Evolutionary conservation across 495 filamentous ascomycete genomes (phyloP).

Genomic region (Aspergillus hancockii): DNA sequence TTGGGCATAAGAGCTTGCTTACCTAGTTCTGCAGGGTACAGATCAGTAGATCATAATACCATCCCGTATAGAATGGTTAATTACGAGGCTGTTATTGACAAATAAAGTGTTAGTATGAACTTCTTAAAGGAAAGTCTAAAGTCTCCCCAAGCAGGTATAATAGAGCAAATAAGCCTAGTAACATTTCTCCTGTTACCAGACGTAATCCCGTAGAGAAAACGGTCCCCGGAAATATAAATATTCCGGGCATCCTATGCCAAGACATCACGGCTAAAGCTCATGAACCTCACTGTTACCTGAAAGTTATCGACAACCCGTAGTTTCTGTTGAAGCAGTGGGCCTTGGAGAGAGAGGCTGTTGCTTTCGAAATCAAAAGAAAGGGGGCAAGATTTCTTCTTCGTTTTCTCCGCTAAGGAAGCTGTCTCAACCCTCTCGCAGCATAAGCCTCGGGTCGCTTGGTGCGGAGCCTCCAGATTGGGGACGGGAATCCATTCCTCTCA

Average conservation of each 20-base stretch:
- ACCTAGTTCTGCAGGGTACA: too few relatives aligned
- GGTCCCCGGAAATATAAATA: constrained; percentile 14
- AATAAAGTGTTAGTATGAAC: too few relatives aligned
- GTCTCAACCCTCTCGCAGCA: not conserved
- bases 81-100: too few relatives aligned
- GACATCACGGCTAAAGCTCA: constrained; percentile 32
- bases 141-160: too few relatives aligned
- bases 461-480: constrained; percentile 19
- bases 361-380: not conserved
- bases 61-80: too few relatives aligned
- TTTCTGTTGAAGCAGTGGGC: constrained; percentile 6
- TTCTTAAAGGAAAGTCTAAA: too few relatives aligned
- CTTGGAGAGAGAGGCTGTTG: not conserved
- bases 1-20: too few relatives aligned
- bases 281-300: constrained; percentile 12
- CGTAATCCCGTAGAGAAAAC: constrained; percentile 5
- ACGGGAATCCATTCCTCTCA: constrained; percentile 13
- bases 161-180: not conserved
- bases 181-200: not conserved
- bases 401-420: not conserved
- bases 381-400: not conserved
- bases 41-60: too few relatives aligned
- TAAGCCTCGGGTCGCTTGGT: constrained; percentile 2
- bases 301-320: not conserved
- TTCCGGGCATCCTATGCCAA: constrained; percentile 29